A percentile compares a stretch with the other conserved stretches of the same genome.
Conservation (phyloP, 805 yeast species). For the Saccharomycopsis malanga region DNA sequence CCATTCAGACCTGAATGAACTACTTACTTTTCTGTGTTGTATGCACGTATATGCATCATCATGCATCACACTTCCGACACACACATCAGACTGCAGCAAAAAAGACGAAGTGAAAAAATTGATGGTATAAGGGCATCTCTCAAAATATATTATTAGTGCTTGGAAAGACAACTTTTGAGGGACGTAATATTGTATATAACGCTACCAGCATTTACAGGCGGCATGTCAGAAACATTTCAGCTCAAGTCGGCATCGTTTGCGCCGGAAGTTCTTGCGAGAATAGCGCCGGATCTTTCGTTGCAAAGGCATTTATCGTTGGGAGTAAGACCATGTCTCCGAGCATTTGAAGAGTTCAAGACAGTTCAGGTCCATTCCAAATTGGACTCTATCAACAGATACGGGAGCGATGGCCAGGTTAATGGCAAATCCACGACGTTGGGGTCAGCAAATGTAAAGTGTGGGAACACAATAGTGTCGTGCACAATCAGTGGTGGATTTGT, state of each 20-base stretch:
- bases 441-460: slow-evolving; percentile 60
- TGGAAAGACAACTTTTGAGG: no score
- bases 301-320: slow-evolving; percentile 73
- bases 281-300: slow-evolving; percentile 79
- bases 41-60: no score
- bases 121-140: no score
- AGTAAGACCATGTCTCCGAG: slow-evolving; percentile 67
- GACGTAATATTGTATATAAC: no score
- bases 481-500: slow-evolving; percentile 61
- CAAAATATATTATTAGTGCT: no score
- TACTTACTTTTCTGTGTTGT: no score
- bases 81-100: no score
- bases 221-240: background rate
- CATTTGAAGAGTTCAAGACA: slow-evolving; percentile 64
- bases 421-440: slow-evolving; percentile 42
- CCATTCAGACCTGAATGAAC: no score
- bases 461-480: slow-evolving; percentile 68
- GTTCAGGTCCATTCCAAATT: slow-evolving; percentile 31
- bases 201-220: no score
- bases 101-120: no score
- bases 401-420: slow-evolving; percentile 32
- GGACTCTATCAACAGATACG: slow-evolving; percentile 20
- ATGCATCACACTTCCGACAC: no score
- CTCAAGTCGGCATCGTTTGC: slow-evolving; percentile 55
- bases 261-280: slow-evolving; percentile 73